Base-by-base conservation (phyloP, 2,329 filamentous ascomycete genomes). In the Sclerotinia subarctica region DNA sequence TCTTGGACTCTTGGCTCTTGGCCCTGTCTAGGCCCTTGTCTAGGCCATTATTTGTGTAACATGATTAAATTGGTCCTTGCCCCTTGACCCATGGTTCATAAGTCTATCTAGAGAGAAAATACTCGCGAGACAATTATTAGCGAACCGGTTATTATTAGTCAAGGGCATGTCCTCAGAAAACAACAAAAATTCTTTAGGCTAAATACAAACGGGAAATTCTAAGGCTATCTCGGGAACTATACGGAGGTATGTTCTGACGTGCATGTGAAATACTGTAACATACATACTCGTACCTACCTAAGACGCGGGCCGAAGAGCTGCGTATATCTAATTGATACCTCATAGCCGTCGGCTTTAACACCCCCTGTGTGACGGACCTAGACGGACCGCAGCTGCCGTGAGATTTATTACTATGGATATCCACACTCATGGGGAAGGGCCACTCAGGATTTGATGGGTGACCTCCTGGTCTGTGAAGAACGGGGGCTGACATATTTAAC, bases 401-500 rank as follows among this genome's bases (percentile, higher is more conserved):
- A 26, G 38, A 42, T 29, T 35, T 42, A 54, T 35, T 42, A 54
- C 19, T 8, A n/a, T 47, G 5, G 42, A 47, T 59, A 46, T 47
- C 26, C 42, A 59, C 42, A 59, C 42, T 21, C 17, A n/a, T 5
- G 29, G 19, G 26, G 11, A 62, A 35, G 58, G 19, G 44, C 21
- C 58, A 62, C 21, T 35, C 44, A 51, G 57, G 32, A 17, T 24
- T 60, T 11, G 57, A 21, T 24, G 17, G 44, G 5, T n/a, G 44
- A n/a, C 13, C 11, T 62, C 32, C 46, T 46, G 46, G 38, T 62
- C 59, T 62, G n/a, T 38, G 38, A 26, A 62, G 32, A 62, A 49
- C n/a, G 46, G 58, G 19, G 58, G 44, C 44, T 3, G 35, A 49
- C 3, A 60, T 49, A 35, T 49, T 49, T 35, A 49, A 60, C 47